Conservation (phyloP, 768 basidiomycete genomes). For the Leccinum ochraceum region DNA sequence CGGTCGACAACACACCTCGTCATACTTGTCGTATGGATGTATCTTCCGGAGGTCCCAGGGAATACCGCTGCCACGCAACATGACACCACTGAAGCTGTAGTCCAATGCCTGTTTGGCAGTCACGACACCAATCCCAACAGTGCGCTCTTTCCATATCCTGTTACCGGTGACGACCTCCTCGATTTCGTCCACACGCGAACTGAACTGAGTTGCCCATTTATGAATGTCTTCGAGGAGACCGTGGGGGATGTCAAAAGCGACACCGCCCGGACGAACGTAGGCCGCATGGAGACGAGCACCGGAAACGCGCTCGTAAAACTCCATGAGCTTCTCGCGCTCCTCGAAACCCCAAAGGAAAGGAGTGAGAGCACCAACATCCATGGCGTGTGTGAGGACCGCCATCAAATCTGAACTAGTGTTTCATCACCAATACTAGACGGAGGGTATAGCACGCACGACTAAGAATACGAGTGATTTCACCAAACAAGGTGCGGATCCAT, state of each 20-base stretch:
- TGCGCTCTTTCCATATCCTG: conserved; percentile 97
- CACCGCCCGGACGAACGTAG: conserved; percentile 97
- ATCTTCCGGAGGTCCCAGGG: conserved; percentile 95
- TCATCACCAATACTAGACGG: conserved; percentile 4
- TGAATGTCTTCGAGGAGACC: conserved; percentile 99
- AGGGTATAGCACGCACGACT: conserved; percentile 63
- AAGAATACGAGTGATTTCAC: conserved; percentile 93
- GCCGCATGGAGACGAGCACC: conserved; percentile 96
- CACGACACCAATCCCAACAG: conserved; percentile 85
- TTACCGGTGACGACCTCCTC: conserved; percentile 98
- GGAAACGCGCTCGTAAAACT: conserved; percentile 99
- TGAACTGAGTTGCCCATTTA: conserved; percentile 96
- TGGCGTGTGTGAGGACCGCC: conserved; percentile 93
- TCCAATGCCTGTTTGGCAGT: conserved; percentile 91
- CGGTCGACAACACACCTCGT: conserved; percentile 56
- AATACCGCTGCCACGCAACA: conserved; percentile 92
- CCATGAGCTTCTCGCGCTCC: conserved; percentile 99
- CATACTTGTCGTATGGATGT: conserved; percentile 94
- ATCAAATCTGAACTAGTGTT: conserved; percentile 67
- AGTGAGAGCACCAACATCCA: conserved; percentile 97
- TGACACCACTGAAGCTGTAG: conserved; percentile 95
- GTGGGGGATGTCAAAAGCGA: conserved; percentile 96
- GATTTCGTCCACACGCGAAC: conserved; percentile 89
- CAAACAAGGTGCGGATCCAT: conserved; percentile 97
- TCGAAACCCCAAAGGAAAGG: conserved; percentile 99